Percentiles rank a stretch among this genome's conserved stretches.
These are phyloP conservation scores for Neurospora cerealis DNA, from an alignment of 495 filamentous ascomycete species.

Conservation along the genomic window DNA sequence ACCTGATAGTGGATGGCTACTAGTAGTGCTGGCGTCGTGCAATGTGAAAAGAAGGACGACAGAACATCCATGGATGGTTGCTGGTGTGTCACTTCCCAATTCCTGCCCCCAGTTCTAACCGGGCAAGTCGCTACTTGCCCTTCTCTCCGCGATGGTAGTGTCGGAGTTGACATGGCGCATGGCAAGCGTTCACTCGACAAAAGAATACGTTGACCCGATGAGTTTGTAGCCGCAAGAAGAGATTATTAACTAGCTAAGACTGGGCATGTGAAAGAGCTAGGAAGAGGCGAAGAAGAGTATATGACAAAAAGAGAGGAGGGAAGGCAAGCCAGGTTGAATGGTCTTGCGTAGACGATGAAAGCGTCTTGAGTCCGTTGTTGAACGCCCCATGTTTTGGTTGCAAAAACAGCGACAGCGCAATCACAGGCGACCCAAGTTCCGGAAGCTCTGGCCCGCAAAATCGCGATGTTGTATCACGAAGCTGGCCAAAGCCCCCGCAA, in stretches of 20 bases:
- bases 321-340: slow-evolving; percentile 58
- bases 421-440: slow-evolving; percentile 36
- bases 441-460: slow-evolving; percentile 21
- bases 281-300: slow-evolving; percentile 3
- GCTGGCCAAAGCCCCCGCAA: slow-evolving; percentile 20
- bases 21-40: neutral
- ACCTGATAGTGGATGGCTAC: neutral
- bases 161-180: neutral
- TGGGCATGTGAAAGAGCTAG: neutral
- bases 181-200: neutral
- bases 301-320: slow-evolving; percentile 23
- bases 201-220: neutral
- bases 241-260: neutral
- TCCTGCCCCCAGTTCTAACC: neutral
- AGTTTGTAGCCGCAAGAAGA: neutral
- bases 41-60: neutral
- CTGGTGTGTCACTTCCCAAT: neutral
- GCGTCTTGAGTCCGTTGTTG: slow-evolving; percentile 67
- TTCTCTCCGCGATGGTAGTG: neutral
- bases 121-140: neutral
- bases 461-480: slow-evolving; percentile 42
- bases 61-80: neutral
- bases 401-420: slow-evolving; percentile 64
- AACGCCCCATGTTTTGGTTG: slow-evolving; percentile 73
- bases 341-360: slow-evolving; percentile 53